These are phyloP conservation scores for Talaromyces rugulosus DNA, from an alignment of 2,329 filamentous ascomycete species.

Conservation along the genomic window DNA sequence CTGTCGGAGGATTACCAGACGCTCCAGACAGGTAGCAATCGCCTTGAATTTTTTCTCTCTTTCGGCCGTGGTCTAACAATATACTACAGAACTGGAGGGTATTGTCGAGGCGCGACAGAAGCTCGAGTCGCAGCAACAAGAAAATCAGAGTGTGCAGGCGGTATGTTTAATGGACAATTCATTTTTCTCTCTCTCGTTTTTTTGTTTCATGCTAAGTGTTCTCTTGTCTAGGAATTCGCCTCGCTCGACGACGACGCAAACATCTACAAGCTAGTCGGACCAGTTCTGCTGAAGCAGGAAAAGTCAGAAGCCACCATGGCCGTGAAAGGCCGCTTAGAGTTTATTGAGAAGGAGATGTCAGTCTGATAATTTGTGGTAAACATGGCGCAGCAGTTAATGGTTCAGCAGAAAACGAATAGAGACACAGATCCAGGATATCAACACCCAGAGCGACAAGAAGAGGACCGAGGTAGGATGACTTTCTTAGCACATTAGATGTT, in stretches of 20 bases:
- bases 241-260: conserved; percentile 73
- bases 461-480: conserved; percentile 55
- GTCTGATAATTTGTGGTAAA: neutral
- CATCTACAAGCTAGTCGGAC: conserved; percentile 94
- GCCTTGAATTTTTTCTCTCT: neutral
- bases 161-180: conserved; percentile 38
- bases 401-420: conserved; percentile 61
- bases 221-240: conserved; percentile 70
- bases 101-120: conserved; percentile 78
- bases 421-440: conserved; percentile 59
- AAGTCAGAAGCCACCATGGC: conserved; percentile 84
- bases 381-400: neutral
- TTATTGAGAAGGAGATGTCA: conserved; percentile 90
- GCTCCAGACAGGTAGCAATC: conserved; percentile 68
- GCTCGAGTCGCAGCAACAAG: conserved; percentile 86
- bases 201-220: neutral
- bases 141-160: conserved; percentile 83
- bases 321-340: conserved; percentile 85
- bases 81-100: conserved; percentile 66
- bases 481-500: neutral
- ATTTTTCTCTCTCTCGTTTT: neutral
- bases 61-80: neutral
- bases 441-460: conserved; percentile 61
- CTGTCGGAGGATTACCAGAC: conserved; percentile 85
- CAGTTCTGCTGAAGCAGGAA: conserved; percentile 91